Conservation (phyloP, 129 eudicot species). For the Rutidosis leptorrhynchoides region DNA sequence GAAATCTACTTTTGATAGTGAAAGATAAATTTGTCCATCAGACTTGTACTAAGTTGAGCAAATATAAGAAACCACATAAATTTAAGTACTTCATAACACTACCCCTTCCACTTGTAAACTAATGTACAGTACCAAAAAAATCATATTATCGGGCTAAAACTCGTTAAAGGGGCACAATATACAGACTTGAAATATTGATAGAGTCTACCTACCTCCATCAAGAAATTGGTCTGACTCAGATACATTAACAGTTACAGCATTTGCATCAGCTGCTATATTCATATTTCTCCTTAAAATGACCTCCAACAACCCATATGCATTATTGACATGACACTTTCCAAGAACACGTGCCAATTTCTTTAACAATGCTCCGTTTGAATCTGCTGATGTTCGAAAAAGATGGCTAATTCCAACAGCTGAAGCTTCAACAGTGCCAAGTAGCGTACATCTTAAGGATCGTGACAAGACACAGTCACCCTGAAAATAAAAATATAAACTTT, state of each 20-base stretch:
- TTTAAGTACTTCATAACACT: neutral
- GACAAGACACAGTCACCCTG: conserved; percentile 45
- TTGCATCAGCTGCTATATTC: conserved; percentile 65
- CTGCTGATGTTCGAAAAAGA: conserved; percentile 61
- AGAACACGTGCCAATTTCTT: conserved; percentile 65
- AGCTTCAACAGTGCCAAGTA: conserved; percentile 77
- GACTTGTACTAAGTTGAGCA: neutral
- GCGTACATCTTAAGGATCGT: conserved; percentile 33
- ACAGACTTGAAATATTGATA: neutral
- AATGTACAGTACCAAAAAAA: neutral
- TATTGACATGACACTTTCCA: conserved; percentile 45
- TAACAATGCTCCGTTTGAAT: conserved; percentile 65
- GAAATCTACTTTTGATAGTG: neutral
- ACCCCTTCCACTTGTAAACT: neutral
- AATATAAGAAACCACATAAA: neutral
- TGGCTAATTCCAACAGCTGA: conserved; percentile 80
- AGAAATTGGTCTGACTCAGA: conserved; percentile 42
- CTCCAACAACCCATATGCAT: conserved; percentile 54
- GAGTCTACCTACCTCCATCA: conserved; percentile 45
- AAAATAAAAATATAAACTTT: conserved; percentile 6
- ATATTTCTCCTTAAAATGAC: conserved; percentile 61
- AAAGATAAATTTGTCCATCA: neutral
- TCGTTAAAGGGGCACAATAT: neutral
- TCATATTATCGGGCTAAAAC: neutral
- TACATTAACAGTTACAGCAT: conserved; percentile 75